These are phyloP conservation scores for Epichloe gansuensis DNA, from an alignment of 2,329 filamentous ascomycete genomes.

Conservation along the genomic window DNA sequence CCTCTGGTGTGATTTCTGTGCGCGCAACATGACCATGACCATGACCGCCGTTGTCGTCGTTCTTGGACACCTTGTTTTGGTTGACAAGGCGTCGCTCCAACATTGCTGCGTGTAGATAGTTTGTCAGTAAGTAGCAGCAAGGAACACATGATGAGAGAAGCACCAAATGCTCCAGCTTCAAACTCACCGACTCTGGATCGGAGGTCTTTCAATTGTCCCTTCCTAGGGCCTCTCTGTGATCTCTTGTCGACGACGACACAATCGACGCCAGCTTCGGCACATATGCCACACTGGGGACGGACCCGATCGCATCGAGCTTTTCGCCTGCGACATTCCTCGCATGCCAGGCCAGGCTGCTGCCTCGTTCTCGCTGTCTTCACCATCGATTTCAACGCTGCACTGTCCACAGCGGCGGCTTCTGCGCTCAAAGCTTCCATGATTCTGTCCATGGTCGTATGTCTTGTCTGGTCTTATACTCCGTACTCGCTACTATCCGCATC, in stretches of 20 bases:
- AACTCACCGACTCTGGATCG: not conserved
- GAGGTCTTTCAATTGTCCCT: not conserved
- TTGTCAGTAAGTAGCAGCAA: not conserved
- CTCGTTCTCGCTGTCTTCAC: not conserved
- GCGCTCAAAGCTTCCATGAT: not conserved
- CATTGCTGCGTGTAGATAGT: not conserved
- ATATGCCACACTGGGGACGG: not conserved
- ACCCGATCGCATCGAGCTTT: not conserved
- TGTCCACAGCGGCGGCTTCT: not conserved
- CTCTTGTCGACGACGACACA: not conserved
- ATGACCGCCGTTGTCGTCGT: too few relatives aligned
- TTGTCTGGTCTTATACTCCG: too few relatives aligned
- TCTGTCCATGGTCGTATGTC: too few relatives aligned
- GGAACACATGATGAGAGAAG: not conserved
- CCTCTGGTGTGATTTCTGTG: not conserved
- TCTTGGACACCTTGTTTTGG: not conserved
- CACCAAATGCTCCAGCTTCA: not conserved
- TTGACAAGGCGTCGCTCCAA: not conserved
- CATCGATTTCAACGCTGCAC: not conserved
- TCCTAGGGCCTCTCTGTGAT: not conserved
- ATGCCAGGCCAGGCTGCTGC: not conserved
- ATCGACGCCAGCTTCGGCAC: not conserved
- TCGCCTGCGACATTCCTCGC: not conserved
- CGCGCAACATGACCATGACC: not conserved
- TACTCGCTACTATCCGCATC: too few relatives aligned